Evolutionary conservation across 106 monocot species (phyloP).

Genomic region (Cymbidium sinense): DNA sequence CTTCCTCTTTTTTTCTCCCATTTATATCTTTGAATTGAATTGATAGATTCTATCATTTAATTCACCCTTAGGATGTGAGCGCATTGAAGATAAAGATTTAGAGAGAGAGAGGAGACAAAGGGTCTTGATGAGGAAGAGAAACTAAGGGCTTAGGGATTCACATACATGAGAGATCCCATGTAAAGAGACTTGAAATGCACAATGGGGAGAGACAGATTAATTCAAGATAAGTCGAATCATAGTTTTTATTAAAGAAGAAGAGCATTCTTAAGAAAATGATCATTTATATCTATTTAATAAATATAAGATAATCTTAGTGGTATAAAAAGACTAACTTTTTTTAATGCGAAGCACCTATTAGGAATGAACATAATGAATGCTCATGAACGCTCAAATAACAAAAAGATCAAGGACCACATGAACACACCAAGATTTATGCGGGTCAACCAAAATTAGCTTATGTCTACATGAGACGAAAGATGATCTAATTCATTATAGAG

Average conservation of each 20-base stretch:
- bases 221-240: too few relatives aligned
- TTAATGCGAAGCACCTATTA: not conserved
- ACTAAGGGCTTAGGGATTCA: not conserved
- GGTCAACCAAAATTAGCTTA: too few relatives aligned
- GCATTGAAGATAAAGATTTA: not conserved
- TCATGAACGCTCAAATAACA: too few relatives aligned
- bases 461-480: too few relatives aligned
- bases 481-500: too few relatives aligned
- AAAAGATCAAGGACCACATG: too few relatives aligned
- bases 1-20: not conserved
- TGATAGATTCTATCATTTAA: not conserved
- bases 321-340: not conserved
- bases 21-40: too few relatives aligned
- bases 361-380: not conserved
- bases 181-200: not conserved
- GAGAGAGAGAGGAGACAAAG: not conserved
- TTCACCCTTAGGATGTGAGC: not conserved
- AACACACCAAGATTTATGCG: too few relatives aligned
- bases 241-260: not conserved
- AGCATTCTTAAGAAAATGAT: not conserved
- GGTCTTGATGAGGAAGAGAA: not conserved
- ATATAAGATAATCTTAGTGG: not conserved
- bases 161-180: too few relatives aligned
- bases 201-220: not conserved
- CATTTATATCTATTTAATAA: not conserved